These are phyloP conservation scores for Aspergillus sp. DNA, from an alignment of 2,329 filamentous ascomycete genomes.

Conservation along the genomic window DNA sequence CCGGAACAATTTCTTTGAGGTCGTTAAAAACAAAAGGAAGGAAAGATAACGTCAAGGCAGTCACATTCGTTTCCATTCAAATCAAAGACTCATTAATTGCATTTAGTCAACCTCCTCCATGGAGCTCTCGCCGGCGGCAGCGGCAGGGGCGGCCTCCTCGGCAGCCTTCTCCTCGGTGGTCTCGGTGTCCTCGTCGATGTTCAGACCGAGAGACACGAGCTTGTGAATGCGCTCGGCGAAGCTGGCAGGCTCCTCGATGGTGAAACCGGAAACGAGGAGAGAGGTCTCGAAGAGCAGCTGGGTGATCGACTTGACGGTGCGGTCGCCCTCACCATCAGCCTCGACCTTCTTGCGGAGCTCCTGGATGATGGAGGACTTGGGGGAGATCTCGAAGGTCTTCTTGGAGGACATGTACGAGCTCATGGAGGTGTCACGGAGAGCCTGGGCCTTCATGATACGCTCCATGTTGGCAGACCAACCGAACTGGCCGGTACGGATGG, in stretches of 20 bases:
- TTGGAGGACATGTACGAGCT: conserved; percentile 99
- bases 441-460: conserved; percentile 99
- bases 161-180: conserved; percentile 55
- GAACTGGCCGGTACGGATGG: conserved; percentile 99
- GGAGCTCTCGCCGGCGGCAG: conserved; percentile 77
- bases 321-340: conserved; percentile 94
- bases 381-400: conserved; percentile 99
- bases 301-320: conserved; percentile 98
- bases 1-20: conserved; percentile 9
- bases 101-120: conserved; percentile 99
- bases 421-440: conserved; percentile 99
- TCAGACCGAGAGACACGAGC: conserved; percentile 95
- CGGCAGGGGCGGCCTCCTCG: conserved; percentile 60
- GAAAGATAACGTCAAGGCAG: conserved; percentile 1
- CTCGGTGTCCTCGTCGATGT: conserved; percentile 93
- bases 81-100: conserved; percentile 8
- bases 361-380: conserved; percentile 95
- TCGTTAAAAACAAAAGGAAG: conserved; percentile 8
- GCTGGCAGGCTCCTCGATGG: conserved; percentile 96
- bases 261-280: conserved; percentile 97
- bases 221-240: conserved; percentile 99
- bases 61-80: conserved; percentile 16
- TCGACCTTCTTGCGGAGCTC: conserved; percentile 99
- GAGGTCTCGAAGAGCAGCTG: conserved; percentile 99
- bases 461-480: conserved; percentile 99